Percentiles rank a stretch among this genome's conserved stretches.
Evolutionary conservation across 192 early-diverging fungal genomes (phyloP).

Genomic region (Backusella circina): DNA sequence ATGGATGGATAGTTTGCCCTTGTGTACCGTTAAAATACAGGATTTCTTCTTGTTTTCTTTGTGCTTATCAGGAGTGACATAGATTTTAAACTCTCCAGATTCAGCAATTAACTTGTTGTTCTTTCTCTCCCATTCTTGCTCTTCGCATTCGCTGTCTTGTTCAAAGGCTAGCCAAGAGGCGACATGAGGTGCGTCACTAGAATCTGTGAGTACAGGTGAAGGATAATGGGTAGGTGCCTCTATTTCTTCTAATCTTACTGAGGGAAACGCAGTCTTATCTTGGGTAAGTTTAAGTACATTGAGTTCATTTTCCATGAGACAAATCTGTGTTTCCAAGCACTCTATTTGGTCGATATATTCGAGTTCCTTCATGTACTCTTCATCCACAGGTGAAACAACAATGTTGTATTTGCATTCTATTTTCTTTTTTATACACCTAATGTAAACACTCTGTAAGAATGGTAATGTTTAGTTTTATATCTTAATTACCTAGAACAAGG

Average conservation of each 20-base stretch:
- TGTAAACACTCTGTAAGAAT: not conserved
- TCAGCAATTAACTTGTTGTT: not conserved
- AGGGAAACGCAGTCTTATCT: not conserved
- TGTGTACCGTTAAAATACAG: not conserved
- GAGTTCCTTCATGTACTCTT: not conserved
- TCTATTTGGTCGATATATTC: not conserved
- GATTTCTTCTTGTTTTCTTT: not conserved
- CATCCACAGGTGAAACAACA: not conserved
- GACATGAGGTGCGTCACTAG: not conserved
- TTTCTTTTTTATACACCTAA: not conserved
- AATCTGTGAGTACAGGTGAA: not conserved
- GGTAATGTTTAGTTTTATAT: not conserved
- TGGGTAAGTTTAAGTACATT: not conserved
- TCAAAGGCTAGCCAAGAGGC: not conserved
- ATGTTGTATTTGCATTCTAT: not conserved
- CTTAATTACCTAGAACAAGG: not conserved
- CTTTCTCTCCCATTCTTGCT: not conserved
- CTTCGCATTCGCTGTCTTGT: not conserved
- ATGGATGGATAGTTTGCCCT: not conserved
- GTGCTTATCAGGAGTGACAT: not conserved
- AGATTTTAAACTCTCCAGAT: not conserved
- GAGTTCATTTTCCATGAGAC: not conserved
- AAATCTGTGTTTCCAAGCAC: not conserved
- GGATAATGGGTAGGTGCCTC: not conserved
- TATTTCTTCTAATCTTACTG: not conserved